Conservation (phyloP, 2,329 filamentous ascomycete genomes). For the Tricladium varicosporioides region DNA sequence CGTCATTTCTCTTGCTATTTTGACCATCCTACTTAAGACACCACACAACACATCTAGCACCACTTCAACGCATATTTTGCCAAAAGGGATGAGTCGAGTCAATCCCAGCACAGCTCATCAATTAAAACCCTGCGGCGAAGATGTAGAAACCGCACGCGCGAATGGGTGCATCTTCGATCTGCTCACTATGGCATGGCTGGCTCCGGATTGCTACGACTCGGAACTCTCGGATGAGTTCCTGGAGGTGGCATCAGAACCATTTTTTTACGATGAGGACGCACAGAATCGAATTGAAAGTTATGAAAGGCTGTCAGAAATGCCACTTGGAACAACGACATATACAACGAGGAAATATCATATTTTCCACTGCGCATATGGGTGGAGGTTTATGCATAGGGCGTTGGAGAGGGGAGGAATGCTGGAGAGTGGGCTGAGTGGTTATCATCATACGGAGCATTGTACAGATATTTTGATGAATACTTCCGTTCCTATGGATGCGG, state of each 20-base stretch:
- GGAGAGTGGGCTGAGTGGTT: not conserved
- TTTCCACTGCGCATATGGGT: constrained; percentile 1
- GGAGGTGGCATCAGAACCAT: constrained; percentile 1
- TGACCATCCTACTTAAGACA: not conserved
- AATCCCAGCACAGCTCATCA: not conserved
- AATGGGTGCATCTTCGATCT: constrained; percentile 5
- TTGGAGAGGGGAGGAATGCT: not conserved
- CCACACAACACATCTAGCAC: not conserved
- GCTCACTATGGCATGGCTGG: constrained; percentile 1
- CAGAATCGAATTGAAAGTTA: not conserved
- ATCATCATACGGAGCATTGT: constrained; percentile 2
- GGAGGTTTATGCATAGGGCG: constrained; percentile 1
- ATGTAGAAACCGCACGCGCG: not conserved
- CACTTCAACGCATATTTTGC: not conserved
- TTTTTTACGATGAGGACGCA: not conserved
- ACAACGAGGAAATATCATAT: constrained; percentile 6
- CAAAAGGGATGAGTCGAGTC: not conserved
- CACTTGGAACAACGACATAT: not conserved
- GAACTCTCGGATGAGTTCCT: not conserved
- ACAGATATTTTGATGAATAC: not conserved
- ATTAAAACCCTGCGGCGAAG: not conserved
- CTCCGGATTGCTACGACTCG: not conserved
- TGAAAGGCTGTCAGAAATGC: not conserved
- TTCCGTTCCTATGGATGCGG: not conserved
- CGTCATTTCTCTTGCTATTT: not conserved